Conservation (phyloP, 176 grass and related monocot species). For the Oryza coarctata region DNA sequence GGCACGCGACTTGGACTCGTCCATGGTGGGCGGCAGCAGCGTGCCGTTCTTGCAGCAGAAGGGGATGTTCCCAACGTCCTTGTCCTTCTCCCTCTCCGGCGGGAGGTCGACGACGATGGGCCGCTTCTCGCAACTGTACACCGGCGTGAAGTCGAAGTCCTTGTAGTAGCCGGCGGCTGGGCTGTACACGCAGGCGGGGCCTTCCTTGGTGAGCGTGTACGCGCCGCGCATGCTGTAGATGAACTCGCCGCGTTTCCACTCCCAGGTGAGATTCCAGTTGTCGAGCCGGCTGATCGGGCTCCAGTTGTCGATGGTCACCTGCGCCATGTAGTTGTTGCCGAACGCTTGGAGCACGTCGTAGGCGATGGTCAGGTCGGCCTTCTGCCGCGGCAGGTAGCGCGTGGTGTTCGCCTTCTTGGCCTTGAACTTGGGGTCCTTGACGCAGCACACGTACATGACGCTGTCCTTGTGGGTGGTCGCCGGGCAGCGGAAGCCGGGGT, state of each 20-base stretch:
- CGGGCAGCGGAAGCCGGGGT: slow-evolving; percentile 73
- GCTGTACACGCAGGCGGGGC: slow-evolving; percentile 67
- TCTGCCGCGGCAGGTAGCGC: slow-evolving; percentile 49
- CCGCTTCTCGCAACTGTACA: slow-evolving; percentile 82
- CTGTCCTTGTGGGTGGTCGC: slow-evolving; percentile 48
- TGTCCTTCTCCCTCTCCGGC: slow-evolving; percentile 76
- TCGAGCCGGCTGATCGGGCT: slow-evolving; percentile 79
- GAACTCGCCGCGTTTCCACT: slow-evolving; percentile 94
- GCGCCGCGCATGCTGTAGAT: slow-evolving; percentile 81
- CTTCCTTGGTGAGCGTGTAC: slow-evolving; percentile 69
- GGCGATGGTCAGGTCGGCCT: slow-evolving; percentile 70
- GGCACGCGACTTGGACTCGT: slow-evolving; percentile 61
- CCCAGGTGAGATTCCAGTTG: slow-evolving; percentile 98
- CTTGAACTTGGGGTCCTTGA: slow-evolving; percentile 74
- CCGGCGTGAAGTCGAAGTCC: slow-evolving; percentile 70
- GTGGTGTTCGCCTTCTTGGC: slow-evolving; percentile 53
- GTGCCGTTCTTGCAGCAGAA: slow-evolving; percentile 96
- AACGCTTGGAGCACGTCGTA: slow-evolving; percentile 78
- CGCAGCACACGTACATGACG: slow-evolving; percentile 82
- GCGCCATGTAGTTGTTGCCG: slow-evolving; percentile 72
- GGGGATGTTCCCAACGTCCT: slow-evolving; percentile 67
- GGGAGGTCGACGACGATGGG: slow-evolving; percentile 92
- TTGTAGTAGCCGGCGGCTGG: slow-evolving; percentile 60
- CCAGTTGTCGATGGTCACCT: slow-evolving; percentile 95
- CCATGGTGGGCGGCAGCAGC: slow-evolving; percentile 72